Evolutionary conservation across 1,284 basidiomycete species (phyloP).

Genomic region (Earliella scabrosa): DNA sequence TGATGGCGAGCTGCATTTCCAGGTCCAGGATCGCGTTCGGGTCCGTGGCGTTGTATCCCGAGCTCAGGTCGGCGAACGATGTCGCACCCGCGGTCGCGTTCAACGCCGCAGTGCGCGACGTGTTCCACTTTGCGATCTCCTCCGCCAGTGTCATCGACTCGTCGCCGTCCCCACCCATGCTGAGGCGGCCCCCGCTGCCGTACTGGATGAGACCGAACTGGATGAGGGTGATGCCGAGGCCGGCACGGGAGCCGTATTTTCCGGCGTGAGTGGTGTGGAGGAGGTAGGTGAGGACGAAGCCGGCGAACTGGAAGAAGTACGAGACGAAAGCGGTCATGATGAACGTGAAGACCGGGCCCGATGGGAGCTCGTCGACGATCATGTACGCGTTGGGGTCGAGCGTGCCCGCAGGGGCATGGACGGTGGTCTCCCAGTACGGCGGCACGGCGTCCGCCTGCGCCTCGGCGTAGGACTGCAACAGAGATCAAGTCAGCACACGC

Average conservation of each 20-base stretch:
- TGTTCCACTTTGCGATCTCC: slow-evolving; percentile 11
- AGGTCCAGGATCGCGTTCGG: slow-evolving; percentile 19
- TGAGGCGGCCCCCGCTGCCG: slow-evolving; percentile 10
- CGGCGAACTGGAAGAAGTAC: slow-evolving; percentile 96
- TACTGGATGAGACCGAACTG: slow-evolving; percentile 72
- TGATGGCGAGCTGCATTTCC: slow-evolving; percentile 31
- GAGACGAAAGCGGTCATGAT: slow-evolving; percentile 84
- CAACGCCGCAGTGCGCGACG: neutral
- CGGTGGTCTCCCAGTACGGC: slow-evolving; percentile 96
- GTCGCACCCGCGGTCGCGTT: slow-evolving; percentile 1
- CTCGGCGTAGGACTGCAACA: slow-evolving; percentile 76
- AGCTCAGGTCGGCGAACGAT: too few species aligned
- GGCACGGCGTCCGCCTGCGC: slow-evolving; percentile 93
- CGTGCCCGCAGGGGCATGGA: slow-evolving; percentile 68
- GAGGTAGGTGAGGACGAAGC: slow-evolving; percentile 93
- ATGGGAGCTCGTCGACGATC: slow-evolving; percentile 76
- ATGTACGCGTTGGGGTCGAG: slow-evolving; percentile 61
- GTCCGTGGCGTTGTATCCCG: slow-evolving; percentile 16
- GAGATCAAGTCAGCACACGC: neutral
- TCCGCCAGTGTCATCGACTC: slow-evolving; percentile 14
- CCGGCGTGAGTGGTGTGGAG: slow-evolving; percentile 95
- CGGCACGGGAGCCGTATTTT: slow-evolving; percentile 92
- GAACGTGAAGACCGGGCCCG: slow-evolving; percentile 75
- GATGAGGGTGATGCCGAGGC: slow-evolving; percentile 93
- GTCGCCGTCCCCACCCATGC: slow-evolving; percentile 31